These are phyloP conservation scores for Solanum tarapatanum DNA, from an alignment of 257 asterid genomes.

Conservation along the genomic window DNA sequence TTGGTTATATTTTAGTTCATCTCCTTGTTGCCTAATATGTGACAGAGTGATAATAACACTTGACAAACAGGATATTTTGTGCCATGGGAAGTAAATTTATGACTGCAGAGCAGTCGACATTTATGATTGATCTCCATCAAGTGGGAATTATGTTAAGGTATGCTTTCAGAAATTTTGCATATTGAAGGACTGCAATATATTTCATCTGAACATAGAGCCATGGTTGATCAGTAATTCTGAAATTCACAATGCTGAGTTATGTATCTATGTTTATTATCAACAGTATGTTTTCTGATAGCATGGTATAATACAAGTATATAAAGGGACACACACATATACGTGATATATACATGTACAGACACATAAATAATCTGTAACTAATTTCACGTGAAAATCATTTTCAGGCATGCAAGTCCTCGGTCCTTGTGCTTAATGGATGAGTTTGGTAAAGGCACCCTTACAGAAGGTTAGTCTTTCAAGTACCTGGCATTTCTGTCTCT, in stretches of 20 bases:
- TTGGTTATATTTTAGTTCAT: background rate
- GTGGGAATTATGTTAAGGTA: conserved; percentile 95
- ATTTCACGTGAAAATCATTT: background rate
- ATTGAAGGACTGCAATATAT: background rate
- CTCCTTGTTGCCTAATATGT: background rate
- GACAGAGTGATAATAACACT: background rate
- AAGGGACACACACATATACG: background rate
- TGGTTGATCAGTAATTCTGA: background rate
- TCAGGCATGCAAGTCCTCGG: conserved; percentile 79
- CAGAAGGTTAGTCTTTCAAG: conserved; percentile 59
- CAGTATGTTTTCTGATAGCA: background rate
- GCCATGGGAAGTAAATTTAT: conserved; percentile 89
- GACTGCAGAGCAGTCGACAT: conserved; percentile 96
- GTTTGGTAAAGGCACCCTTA: conserved; percentile 95
- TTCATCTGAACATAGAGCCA: background rate
- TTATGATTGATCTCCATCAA: conserved; percentile 98
- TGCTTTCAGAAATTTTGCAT: background rate
- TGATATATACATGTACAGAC: background rate
- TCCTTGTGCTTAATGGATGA: conserved; percentile 92
- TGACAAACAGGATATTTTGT: conserved; percentile 72
- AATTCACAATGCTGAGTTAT: background rate
- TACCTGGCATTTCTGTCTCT: background rate
- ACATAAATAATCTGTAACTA: background rate
- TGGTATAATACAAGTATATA: background rate
- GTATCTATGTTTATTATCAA: background rate